Evolutionary conservation across 495 filamentous ascomycete species (phyloP).

Genomic region (Daldinia bambusicola): DNA sequence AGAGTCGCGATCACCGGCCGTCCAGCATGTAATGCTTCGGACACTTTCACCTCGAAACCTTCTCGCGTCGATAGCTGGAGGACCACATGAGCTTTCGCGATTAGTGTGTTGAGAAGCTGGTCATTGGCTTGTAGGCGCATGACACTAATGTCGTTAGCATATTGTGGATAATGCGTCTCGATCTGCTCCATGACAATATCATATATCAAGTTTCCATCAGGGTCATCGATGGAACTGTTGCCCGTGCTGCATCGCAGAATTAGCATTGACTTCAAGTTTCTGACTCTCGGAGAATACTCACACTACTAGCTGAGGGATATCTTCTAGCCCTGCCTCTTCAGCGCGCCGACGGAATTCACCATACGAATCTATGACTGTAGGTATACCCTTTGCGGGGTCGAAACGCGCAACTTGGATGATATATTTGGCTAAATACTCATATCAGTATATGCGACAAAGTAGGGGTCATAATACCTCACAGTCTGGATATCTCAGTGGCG

Average conservation of each 20-base stretch:
- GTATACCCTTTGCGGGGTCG: conserved; percentile 87
- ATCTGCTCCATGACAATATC: conserved; percentile 75
- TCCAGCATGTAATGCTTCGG: conserved; percentile 86
- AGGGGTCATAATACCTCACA: conserved; percentile 52
- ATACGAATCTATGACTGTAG: conserved; percentile 81
- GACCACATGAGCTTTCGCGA: conserved; percentile 76
- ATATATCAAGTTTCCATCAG: conserved; percentile 78
- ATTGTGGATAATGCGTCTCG: conserved; percentile 63
- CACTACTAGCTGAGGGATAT: conserved; percentile 79
- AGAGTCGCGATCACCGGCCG: conserved; percentile 82
- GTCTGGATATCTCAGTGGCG: conserved; percentile 72
- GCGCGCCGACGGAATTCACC: conserved; percentile 74
- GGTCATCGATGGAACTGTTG: conserved; percentile 87
- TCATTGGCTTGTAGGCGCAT: conserved; percentile 83
- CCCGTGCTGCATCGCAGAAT: conserved; percentile 56
- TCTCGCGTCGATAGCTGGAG: conserved; percentile 86
- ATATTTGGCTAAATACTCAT: conserved; percentile 66
- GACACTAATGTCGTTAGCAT: conserved; percentile 70
- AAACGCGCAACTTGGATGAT: conserved; percentile 87
- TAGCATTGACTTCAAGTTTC: not conserved
- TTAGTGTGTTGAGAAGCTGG: conserved; percentile 82
- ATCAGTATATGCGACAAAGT: not conserved
- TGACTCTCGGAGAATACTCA: conserved; percentile 28
- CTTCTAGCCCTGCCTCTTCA: conserved; percentile 52
- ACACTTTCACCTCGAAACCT: conserved; percentile 92